A percentile compares a stretch with the other conserved stretches of the same genome.
These are phyloP conservation scores for Quercus engelmannii DNA, from an alignment of 306 rosid genomes.

Conservation along the genomic window DNA sequence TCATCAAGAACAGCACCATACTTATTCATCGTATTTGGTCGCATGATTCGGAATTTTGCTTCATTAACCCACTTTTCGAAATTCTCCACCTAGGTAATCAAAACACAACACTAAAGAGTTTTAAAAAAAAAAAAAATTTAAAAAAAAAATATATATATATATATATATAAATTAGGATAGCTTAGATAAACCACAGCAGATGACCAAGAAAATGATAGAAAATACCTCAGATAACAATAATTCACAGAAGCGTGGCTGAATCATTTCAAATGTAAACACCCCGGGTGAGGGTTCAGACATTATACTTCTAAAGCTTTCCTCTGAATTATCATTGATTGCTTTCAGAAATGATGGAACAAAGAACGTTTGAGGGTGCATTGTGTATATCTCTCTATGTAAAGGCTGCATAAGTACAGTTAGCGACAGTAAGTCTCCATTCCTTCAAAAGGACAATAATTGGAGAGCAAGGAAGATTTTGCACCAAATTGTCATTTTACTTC, in stretches of 20 bases:
- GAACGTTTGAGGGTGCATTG: slow-evolving; percentile 56
- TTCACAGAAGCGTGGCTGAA: slow-evolving; percentile 72
- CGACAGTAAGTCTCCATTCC: slow-evolving; percentile 7
- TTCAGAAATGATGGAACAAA: slow-evolving; percentile 81
- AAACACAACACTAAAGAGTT: slow-evolving; percentile 18
- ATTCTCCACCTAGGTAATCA: slow-evolving; percentile 67
- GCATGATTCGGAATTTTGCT: slow-evolving; percentile 77
- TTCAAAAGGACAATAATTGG: slow-evolving; percentile 2
- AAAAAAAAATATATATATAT: too few relatives aligned
- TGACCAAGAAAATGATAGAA: slow-evolving; percentile 20
- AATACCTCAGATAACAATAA: slow-evolving; percentile 80
- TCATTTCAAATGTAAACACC: slow-evolving; percentile 76
- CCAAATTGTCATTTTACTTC: slow-evolving; percentile 3
- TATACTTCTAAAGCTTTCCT: slow-evolving; percentile 70
- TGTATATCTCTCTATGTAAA: slow-evolving; percentile 56
- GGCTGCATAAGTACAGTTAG: slow-evolving; percentile 48
- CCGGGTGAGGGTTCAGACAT: slow-evolving; percentile 72
- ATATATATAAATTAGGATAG: not conserved
- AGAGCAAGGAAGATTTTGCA: not conserved
- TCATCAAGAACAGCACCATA: slow-evolving; percentile 95
- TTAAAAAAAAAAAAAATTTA: not conserved
- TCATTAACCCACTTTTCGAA: slow-evolving; percentile 86
- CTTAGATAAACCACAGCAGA: slow-evolving; percentile 6
- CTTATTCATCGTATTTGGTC: slow-evolving; percentile 91
- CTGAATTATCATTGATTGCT: slow-evolving; percentile 72